phyloP scores from a whole-genome alignment of 805 yeast species.

The Ogataea naganishii region DNA sequence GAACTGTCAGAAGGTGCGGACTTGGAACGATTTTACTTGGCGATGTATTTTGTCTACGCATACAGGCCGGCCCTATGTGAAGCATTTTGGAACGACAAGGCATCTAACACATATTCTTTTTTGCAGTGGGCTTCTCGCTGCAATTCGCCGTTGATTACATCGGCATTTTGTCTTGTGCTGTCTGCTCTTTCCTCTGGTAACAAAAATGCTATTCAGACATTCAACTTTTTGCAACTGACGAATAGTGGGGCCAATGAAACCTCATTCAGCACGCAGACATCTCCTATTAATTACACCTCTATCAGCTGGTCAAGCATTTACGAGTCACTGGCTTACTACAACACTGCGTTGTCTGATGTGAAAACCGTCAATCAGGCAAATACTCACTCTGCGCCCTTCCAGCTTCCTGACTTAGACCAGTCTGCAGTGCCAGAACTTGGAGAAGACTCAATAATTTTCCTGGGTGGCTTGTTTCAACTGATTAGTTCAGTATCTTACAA shows the following conservation, averaged over 20 bases:
- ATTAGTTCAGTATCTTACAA: slow-evolving; percentile 43
- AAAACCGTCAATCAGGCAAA: slow-evolving; percentile 1
- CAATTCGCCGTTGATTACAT: slow-evolving; percentile 71
- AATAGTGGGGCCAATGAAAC: slow-evolving; percentile 13
- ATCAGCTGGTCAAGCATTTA: slow-evolving; percentile 29
- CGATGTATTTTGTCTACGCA: slow-evolving; percentile 61
- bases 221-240: slow-evolving; percentile 34
- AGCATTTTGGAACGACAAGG: slow-evolving; percentile 62
- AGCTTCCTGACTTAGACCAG: slow-evolving; percentile 5
- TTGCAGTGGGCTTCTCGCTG: slow-evolving; percentile 79
- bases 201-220: slow-evolving; percentile 41
- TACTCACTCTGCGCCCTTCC: slow-evolving; percentile 2
- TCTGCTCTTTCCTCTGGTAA: slow-evolving; percentile 65
- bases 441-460: slow-evolving; percentile 70
- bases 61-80: slow-evolving; percentile 49
- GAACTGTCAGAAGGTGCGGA: slow-evolving; percentile 70
- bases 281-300: slow-evolving; percentile 17
- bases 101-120: slow-evolving; percentile 67
- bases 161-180: slow-evolving; percentile 72
- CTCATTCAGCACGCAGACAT: slow-evolving; percentile 8
- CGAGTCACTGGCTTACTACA: slow-evolving; percentile 24
- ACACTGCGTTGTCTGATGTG: slow-evolving; percentile 16
- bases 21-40: slow-evolving; percentile 76
- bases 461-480: slow-evolving; percentile 67
- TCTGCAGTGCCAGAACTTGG: slow-evolving; percentile 46